Base-by-base conservation (phyloP, 257 asterid genomes). In the Nicotiana noctiflora region DNA sequence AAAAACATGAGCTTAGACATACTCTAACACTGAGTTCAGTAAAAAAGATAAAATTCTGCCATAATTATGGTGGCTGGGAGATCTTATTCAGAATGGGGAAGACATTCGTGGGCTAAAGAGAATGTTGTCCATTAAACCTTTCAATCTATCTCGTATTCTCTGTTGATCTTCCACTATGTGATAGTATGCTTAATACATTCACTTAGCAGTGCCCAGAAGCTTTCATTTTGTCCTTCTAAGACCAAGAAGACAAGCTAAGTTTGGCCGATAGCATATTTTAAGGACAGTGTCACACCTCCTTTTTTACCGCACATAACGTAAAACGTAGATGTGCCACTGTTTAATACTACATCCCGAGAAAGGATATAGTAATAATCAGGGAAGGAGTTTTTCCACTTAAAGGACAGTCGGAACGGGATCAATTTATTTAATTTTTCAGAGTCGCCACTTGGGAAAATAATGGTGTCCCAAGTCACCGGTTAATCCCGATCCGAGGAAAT, bases 201-300 rank as follows among this genome's bases (percentile, higher is more conserved):
- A 37, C 31, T 37, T 37, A 67, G 55, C 77, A 19, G 59, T 40
- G 56, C 32, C 12, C 12, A 1, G 18, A 40, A 68, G 76, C 55
- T 68, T 68, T 40, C 76, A 40, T 68, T 68, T 67, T 67, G 32
- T 37, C 76, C n/a, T 68, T 19, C 76, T 40, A 68, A 68, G 76
- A 40, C 76, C 57, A 68, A 68, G 76, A 68, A 53, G 32, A 68
- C 32, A 10, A 68, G 11, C 56, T 40, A 68, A 68, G 56, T 31
- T 68, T 40, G 56, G n/a, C 56, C 32, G 46, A 40, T 8, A 68
- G n/a, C 55, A 68, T 13, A 40, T 21, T 21, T 19, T 56, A 70
- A 70, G 55, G 21, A n/a, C 34, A 70, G 46, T 40, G n/a, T n/a
- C n/a, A n/a, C n/a, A n/a, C n/a, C n/a, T n/a, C n/a, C n/a, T n/a